Conservation (phyloP, 495 filamentous ascomycete genomes). For the Xylaria nigripes region DNA sequence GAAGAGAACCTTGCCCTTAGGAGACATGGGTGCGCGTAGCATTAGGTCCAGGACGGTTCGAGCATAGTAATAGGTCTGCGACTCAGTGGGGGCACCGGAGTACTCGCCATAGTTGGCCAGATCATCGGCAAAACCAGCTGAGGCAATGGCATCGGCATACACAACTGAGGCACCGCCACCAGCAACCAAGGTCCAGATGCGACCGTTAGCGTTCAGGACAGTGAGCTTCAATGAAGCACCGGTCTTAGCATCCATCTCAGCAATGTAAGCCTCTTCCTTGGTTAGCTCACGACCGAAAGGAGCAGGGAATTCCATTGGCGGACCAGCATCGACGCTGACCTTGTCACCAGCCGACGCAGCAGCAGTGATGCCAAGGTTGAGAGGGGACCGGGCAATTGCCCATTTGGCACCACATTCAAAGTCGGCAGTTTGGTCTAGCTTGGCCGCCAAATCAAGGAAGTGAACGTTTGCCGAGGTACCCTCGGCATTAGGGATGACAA, state of each 20-base stretch:
- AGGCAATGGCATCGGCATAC: constrained; percentile 97
- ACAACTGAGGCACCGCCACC: constrained; percentile 99
- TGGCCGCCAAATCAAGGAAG: constrained; percentile 97
- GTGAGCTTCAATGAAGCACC: constrained; percentile 98
- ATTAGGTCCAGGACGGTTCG: constrained; percentile 94
- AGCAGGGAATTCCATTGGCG: constrained; percentile 97
- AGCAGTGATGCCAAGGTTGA: constrained; percentile 69
- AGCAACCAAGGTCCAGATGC: constrained; percentile 96
- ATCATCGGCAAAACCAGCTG: constrained; percentile 88
- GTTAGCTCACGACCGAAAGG: constrained; percentile 96
- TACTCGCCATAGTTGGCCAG: constrained; percentile 99
- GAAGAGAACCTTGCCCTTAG: constrained; percentile 96
- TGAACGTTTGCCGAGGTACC: constrained; percentile 88
- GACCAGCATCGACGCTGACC: constrained; percentile 91
- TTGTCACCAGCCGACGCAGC: constrained; percentile 54
- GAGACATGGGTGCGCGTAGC: constrained; percentile 78
- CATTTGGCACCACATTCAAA: constrained; percentile 99
- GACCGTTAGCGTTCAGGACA: constrained; percentile 81
- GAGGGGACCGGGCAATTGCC: constrained; percentile 85
- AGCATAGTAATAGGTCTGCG: constrained; percentile 97
- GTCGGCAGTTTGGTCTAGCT: constrained; percentile 98
- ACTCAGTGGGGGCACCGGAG: constrained; percentile 96
- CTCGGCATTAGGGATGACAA: constrained; percentile 91
- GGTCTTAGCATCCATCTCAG: constrained; percentile 97
- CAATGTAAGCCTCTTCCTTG: constrained; percentile 98